Evolutionary conservation across 2,329 filamentous ascomycete genomes (phyloP).

Genomic region (Myotisia sp.): DNA sequence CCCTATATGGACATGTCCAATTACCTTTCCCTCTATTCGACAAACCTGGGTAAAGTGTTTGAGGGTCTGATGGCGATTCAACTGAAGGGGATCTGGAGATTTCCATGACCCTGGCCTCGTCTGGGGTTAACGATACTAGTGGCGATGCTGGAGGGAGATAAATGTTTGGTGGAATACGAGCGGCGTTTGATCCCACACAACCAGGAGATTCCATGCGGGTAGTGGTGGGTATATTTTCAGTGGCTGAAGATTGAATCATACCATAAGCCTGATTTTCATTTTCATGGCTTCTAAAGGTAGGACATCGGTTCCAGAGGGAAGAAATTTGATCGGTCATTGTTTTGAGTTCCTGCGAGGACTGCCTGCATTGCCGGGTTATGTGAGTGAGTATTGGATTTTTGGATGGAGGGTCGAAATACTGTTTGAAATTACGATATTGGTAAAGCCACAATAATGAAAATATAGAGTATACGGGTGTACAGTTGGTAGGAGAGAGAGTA

Average conservation of each 20-base stretch:
- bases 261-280: background rate
- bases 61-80: background rate
- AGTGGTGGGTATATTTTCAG: background rate
- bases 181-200: background rate
- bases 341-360: background rate
- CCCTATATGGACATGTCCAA: background rate
- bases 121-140: background rate
- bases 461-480: background rate
- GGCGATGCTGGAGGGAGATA: background rate
- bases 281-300: no score
- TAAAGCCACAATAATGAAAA: background rate
- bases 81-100: background rate
- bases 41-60: background rate
- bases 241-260: background rate
- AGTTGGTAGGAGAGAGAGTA: no score
- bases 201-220: no score
- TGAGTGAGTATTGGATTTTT: background rate
- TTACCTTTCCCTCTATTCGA: background rate
- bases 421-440: background rate
- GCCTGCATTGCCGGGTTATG: background rate
- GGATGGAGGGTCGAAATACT: background rate
- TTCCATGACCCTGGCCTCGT: background rate
- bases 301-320: constrained; percentile 1
- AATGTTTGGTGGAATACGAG: background rate
- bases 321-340: constrained; percentile 3